Base-by-base conservation (phyloP, 2,329 filamentous ascomycete genomes). In the Fusarium oligoseptatum region DNA sequence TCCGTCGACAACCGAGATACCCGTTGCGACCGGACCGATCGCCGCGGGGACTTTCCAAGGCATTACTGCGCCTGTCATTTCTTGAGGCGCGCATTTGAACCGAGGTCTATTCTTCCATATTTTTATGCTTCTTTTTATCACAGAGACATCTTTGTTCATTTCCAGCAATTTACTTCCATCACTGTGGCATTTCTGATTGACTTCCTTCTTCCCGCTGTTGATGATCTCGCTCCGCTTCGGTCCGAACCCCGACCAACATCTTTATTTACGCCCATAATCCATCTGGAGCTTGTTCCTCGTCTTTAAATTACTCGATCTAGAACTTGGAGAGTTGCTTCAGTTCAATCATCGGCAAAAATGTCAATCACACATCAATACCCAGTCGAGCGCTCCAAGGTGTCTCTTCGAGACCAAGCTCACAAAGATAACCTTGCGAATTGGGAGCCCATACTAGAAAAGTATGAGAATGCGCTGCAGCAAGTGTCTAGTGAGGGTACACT, bases 351-450 rank as follows among this genome's bases (percentile, higher is more conserved):
- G 2, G 3, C 56, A 37, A 17, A 17, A 7, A 60, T 60, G 57
- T 17, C 57, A 11, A 22, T 14, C 24, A 45, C 17, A 32, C 57
- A 60, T 12, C 37, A 27, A 12, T 60, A 60, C 37, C 57, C 57
- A 15, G 57, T 60, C 17, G 57, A 60, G 57, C 57, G 37, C n/a
- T 60, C 57, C 22, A 60, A 60, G 57, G 57, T 60, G 24, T 29
- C 36, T 8, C 39, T 43, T 1, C 24, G 57, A 4, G 57, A 60
- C 9, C 57, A 60, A 22, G 39, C 36, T 29, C 57, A 60, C 57
- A 60, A 43, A 14, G 57, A 60, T 11, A 60, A 60, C 17, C 36
- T 39, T 10, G 32, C 22, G 11, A 58, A 39, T 4, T 58, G 56
- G 56, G 56, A 24, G 9, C 56, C 56, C 34, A 58, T 58, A 27